Evolutionary conservation across 208 protist species (phyloP), one percentile per base, ranked within the genome.

Genomic region (Trypanosomatidae sp.): DNA sequence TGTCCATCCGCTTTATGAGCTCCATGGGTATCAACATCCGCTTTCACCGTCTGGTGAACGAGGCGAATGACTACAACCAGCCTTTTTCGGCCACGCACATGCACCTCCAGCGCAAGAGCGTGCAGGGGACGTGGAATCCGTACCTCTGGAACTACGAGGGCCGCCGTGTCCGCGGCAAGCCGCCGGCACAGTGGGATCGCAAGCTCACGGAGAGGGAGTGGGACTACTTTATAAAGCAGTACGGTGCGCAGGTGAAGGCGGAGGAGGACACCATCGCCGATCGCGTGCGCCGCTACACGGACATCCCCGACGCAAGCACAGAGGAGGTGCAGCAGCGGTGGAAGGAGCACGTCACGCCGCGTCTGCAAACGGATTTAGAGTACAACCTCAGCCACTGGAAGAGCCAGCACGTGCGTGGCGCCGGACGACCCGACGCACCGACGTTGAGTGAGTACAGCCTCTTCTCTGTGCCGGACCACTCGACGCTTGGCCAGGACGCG

Each of bases 71-170:
- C 76, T 73, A 82, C 72, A 88, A 88, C 58, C 62, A 80, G 28
- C 80, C 88, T 19, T 96, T 96, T 62, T 79, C 71, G 39, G 86
- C 85, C 3, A 36, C 81, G 0, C 86, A 93, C 71, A 52, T 91
- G 49, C 87, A 96, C 59, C 74, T 85, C 43, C 84, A 91, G 77
- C 87, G 89, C 28, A 71, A 76, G 39, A 91, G 83, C 52, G 85
- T 96, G 17, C 91, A 96, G 76, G 91, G 91, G 0, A 76, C 79
- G 55, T 96, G 91, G 90, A 92, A 91, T 52, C 89, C 91, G 46
- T 96, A 86, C 76, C 80, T 96, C 30, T 96, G 89, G 88, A 79
- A 85, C 72, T 91, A 82, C 68, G 91, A 96, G 69, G 67, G 71
- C 8, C 22, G 64, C 17, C 85, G 88, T 44, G 69, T 60, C 7